Base-by-base conservation (phyloP, 2,329 filamentous ascomycete species). In the Colletotrichum liaoningense region DNA sequence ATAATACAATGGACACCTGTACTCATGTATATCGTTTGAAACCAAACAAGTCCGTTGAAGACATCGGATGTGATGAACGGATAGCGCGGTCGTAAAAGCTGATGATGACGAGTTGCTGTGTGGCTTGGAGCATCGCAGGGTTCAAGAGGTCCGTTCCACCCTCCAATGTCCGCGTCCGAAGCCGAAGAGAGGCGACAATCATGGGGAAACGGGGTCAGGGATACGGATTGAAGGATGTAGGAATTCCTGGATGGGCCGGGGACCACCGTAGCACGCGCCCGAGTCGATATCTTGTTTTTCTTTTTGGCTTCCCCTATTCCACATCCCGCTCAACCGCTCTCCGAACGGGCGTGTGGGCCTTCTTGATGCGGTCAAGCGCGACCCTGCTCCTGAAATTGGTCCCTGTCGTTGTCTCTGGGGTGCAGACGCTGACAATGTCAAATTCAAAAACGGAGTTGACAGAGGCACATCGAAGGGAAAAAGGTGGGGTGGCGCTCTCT, bases 81-180 rank as follows among this genome's bases (percentile, higher is more conserved):
- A 70, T 54, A 24, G 22, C 24, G 62, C 52, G 64, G 57, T 42
- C 16, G 35, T 52, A 42, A 26, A 57, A n/a, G 33, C 12, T 35
- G 58, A 58, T 35, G 52, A 58, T 63, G 57, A 63, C 57, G 57
- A 62, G 64, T 68, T 72, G 38, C 35, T 55, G 69, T 55, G 65
- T 69, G 65, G 69, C 69, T 69, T 72, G 65, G 69, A 72, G 33
- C 24, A 62, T 49, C 16, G 49, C 64, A 62, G 63, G 63, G 63
- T 54, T 59, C 16, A 63, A 63, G 42, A 26, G 67, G 35, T 16
- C 59, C 64, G 55, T 67, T 35, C 64, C 56, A 49, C 57, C 33
- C 64, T 59, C 49, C 35, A 67, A 38, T 60, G 68, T 46, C 56
- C 24, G 42, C 26, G 64, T 33, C 42, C 30, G 46, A 67, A 62